Conservation (phyloP, 345 rosid genomes). For the Dipteronia dyeriana region DNA sequence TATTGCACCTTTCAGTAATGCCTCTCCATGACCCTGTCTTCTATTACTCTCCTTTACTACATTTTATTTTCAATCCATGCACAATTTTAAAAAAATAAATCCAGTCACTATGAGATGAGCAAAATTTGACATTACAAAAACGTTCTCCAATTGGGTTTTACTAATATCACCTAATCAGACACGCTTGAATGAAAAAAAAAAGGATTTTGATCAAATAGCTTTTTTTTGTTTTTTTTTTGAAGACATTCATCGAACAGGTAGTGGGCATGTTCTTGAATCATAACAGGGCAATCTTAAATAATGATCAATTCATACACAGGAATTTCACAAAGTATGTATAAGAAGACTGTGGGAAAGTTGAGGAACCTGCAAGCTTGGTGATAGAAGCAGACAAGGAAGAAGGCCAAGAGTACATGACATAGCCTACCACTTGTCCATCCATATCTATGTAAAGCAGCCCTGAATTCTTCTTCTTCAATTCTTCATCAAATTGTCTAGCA, state of each 20-base stretch:
- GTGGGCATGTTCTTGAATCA: not conserved
- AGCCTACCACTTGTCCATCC: conserved; percentile 57
- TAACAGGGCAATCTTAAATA: too few relatives aligned
- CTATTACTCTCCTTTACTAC: conserved; percentile 71
- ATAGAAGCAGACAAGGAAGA: conserved; percentile 73
- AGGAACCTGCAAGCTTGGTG: conserved; percentile 74
- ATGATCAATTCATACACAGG: too few relatives aligned
- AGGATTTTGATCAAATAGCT: too few relatives aligned
- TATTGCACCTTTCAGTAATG: conserved; percentile 62
- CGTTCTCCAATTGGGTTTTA: too few relatives aligned
- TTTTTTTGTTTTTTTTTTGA: not conserved
- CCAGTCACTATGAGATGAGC: too few relatives aligned
- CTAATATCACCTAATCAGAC: too few relatives aligned
- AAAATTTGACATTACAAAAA: too few relatives aligned
- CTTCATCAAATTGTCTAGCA: conserved; percentile 59
- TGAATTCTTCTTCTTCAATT: conserved; percentile 66
- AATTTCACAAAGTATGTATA: too few relatives aligned
- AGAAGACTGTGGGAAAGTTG: not conserved
- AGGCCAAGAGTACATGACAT: conserved; percentile 74
- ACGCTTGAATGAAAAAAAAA: too few relatives aligned
- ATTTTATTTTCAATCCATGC: too few relatives aligned
- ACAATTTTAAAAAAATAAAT: too few relatives aligned
- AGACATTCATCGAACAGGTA: conserved; percentile 56
- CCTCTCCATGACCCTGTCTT: conserved; percentile 74
- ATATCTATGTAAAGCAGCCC: conserved; percentile 56